Evolutionary conservation across 192 early-diverging fungal species (phyloP).

Genomic region (Coemansia sp.): DNA sequence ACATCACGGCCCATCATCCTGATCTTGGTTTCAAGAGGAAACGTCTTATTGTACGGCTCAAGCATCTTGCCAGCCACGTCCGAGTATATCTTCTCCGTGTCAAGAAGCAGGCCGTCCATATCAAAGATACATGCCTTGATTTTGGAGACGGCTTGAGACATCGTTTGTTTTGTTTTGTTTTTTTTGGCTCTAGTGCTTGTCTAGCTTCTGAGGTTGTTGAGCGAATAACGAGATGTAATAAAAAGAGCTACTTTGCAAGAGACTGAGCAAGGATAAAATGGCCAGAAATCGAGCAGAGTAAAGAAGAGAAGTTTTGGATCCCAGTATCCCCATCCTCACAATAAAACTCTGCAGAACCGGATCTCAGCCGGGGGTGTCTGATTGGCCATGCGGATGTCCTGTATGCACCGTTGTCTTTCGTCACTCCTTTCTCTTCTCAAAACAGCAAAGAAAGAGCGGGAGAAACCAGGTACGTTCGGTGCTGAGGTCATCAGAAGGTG

Average conservation of each 20-base stretch:
- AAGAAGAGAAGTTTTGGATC: no score
- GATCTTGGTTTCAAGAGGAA: conserved; percentile 67
- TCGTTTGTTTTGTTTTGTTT: no score
- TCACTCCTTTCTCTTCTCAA: no score
- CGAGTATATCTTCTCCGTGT: conserved; percentile 89
- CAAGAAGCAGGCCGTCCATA: conserved; percentile 79
- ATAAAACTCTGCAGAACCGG: no score
- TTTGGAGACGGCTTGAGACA: conserved; percentile 21
- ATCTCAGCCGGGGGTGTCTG: no score
- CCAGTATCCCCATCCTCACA: no score
- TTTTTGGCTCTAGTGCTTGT: not conserved
- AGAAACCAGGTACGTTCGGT: not conserved
- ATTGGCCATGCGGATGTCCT: no score
- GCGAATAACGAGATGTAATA: not conserved
- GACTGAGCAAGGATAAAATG: not conserved
- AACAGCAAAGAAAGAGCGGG: not conserved
- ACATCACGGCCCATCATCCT: conserved; percentile 72
- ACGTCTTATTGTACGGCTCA: conserved; percentile 67
- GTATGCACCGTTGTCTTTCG: no score
- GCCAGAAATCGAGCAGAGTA: not conserved
- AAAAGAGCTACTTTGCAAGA: not conserved
- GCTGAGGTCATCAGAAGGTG: not conserved
- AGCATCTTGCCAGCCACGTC: conserved; percentile 83
- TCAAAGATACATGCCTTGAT: conserved; percentile 76
- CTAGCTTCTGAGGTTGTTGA: not conserved